phyloP scores from a whole-genome alignment of 306 rosid genomes.

The Cucurbita pepo region DNA sequence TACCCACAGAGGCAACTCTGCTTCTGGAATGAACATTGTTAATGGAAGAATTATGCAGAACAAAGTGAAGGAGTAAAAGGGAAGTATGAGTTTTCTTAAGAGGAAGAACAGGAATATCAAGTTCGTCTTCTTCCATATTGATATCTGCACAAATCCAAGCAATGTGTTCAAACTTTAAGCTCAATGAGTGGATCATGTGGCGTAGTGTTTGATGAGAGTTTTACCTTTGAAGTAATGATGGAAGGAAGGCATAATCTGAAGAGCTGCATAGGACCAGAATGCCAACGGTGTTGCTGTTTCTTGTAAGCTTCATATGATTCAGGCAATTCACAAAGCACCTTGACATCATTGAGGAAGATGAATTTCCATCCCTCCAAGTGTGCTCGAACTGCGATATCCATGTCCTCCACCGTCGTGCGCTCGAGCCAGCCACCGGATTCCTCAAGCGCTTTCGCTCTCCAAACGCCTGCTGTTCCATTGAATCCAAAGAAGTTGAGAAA shows the following conservation, averaged over 20 bases:
- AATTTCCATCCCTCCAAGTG: conserved; percentile 94
- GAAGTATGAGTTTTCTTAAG: conserved; percentile 83
- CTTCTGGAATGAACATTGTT: conserved; percentile 94
- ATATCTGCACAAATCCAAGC: conserved; percentile 43
- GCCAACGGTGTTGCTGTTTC: conserved; percentile 99
- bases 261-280: conserved; percentile 98
- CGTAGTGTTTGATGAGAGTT: neutral
- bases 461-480: conserved; percentile 97
- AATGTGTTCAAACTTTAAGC: neutral
- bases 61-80: conserved; percentile 94
- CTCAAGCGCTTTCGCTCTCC: conserved; percentile 88
- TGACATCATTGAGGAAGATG: conserved; percentile 85
- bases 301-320: conserved; percentile 94
- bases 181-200: neutral
- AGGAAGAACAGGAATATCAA: conserved; percentile 83
- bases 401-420: conserved; percentile 94
- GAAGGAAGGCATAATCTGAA: conserved; percentile 83
- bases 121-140: conserved; percentile 75
- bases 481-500: conserved; percentile 89
- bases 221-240: conserved; percentile 65
- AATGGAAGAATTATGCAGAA: conserved; percentile 85
- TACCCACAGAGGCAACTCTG: conserved; percentile 93
- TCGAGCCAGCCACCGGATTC: conserved; percentile 98
- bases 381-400: conserved; percentile 96
- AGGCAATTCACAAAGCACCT: conserved; percentile 79